Evolutionary conservation across 306 rosid species (phyloP).

Genomic region (Cucumis cinereus): DNA sequence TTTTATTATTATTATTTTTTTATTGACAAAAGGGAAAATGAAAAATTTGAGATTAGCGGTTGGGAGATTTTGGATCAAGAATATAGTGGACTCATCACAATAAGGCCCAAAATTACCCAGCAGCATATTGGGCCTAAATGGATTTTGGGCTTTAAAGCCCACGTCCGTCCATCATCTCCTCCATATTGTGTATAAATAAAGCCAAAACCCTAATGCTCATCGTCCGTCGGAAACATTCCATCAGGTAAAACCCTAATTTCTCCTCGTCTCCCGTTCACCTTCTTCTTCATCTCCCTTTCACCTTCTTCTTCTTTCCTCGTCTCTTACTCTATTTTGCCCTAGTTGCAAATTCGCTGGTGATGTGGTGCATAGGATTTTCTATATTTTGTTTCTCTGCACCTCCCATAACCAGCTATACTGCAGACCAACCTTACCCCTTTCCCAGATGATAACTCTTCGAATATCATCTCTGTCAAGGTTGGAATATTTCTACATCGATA

Average conservation of each 20-base stretch:
- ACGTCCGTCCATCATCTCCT: not conserved
- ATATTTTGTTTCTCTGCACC: constrained; percentile 15
- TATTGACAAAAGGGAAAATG: no score
- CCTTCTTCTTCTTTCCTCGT: not conserved
- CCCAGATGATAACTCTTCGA: constrained; percentile 9
- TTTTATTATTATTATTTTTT: no score
- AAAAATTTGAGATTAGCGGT: not conserved
- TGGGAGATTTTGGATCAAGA: not conserved
- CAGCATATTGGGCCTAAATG: not conserved
- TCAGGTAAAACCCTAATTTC: not conserved
- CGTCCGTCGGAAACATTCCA: not conserved
- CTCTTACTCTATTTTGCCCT: not conserved
- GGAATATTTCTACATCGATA: constrained; percentile 1
- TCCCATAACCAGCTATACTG: constrained; percentile 37
- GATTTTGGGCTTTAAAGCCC: not conserved
- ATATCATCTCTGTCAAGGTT: constrained; percentile 33
- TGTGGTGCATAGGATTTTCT: constrained; percentile 20
- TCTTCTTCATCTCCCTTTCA: not conserved
- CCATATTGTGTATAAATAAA: not conserved
- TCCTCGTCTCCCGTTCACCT: not conserved
- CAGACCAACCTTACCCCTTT: constrained; percentile 17
- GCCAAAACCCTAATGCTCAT: not conserved
- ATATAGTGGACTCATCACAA: not conserved
- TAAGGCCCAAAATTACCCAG: not conserved
- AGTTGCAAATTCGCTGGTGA: constrained; percentile 17